Evolutionary conservation across 495 filamentous ascomycete genomes (phyloP), one percentile per base, ranked within the genome.

Genomic region (Hypoxylon cercidicola): DNA sequence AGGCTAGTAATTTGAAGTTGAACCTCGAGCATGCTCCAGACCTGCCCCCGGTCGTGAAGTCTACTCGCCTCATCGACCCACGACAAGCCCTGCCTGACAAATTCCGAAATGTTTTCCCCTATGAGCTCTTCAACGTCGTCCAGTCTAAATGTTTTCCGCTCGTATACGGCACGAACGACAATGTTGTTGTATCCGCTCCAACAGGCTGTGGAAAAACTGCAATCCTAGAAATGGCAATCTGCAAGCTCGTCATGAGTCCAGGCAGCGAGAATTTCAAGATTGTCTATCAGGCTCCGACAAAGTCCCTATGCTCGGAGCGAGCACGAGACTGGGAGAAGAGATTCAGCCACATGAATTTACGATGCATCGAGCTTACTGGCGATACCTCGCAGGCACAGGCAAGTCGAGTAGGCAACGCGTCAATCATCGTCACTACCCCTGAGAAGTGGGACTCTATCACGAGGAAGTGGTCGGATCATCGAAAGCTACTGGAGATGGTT

Each of bases 371-470:
- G 72, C 79, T 98, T 55, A 99, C 95, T 0, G 95, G 95, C 11
- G 95, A 99, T 74, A 97, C 94, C 0, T 91, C 93, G 44, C 80
- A 87, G 54, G 76, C 79, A 1, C 89, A 97, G 66, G 79, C 97
- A 58, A 81, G 80, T 43, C 87, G 83, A 59, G 90, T 97, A 11
- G 89, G 93, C 52, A 87, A 79, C 66, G 94, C 93, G 34, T 90
- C 89, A 50, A 93, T 99, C 56, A 97, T 99, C 58, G 88, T 99
- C 48, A 98, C 95, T 0, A 99, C 95, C 0, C 95, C 95, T 0
- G 95, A 99, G 75, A 99, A 99, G 73, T 99, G 95, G 95, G 95
- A 99, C 75, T 96, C 92, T 59, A 90, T 99, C 75, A 99, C 95
- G 1, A 84, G 95, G 28, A 95, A 93, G 74, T 99, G 95, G 95